These are phyloP conservation scores for Apiosordaria backusii DNA, from an alignment of 495 filamentous ascomycete genomes.

Conservation along the genomic window DNA sequence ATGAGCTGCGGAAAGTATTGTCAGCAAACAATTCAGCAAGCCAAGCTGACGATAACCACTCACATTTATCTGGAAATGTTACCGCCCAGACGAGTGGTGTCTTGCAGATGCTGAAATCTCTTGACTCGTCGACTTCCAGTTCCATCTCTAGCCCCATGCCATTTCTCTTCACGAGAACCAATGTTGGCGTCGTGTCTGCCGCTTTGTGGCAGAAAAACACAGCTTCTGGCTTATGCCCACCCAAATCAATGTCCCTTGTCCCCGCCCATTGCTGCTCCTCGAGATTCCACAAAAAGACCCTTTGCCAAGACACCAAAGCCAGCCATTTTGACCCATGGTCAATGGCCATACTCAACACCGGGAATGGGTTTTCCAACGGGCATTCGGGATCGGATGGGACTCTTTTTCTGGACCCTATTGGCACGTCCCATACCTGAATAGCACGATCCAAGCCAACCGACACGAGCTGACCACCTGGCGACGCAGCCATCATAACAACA, in stretches of 20 bases:
- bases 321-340: slow-evolving; percentile 59
- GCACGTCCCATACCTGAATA: slow-evolving; percentile 59
- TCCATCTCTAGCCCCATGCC: slow-evolving; percentile 55
- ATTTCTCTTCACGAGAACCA: slow-evolving; percentile 56
- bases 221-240: slow-evolving; percentile 50
- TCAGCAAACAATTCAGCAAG: slow-evolving; percentile 1
- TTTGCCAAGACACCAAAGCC: slow-evolving; percentile 55
- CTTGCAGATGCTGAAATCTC: slow-evolving; percentile 41
- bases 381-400: slow-evolving; percentile 40
- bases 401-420: slow-evolving; percentile 35
- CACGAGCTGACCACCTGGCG: slow-evolving; percentile 56
- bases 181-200: slow-evolving; percentile 32
- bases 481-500: slow-evolving; percentile 57
- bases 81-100: slow-evolving; percentile 44
- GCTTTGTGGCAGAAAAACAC: slow-evolving; percentile 53
- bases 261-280: slow-evolving; percentile 48
- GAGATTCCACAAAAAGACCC: slow-evolving; percentile 58
- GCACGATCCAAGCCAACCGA: slow-evolving; percentile 62
- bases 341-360: slow-evolving; percentile 56
- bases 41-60: slow-evolving; percentile 7
- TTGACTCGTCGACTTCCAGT: slow-evolving; percentile 27
- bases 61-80: slow-evolving; percentile 41
- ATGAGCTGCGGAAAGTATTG: slow-evolving; percentile 11
- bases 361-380: slow-evolving; percentile 43
- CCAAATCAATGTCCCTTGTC: slow-evolving; percentile 45